Conservation (phyloP, 495 filamentous ascomycete species). For the Tuber magnatum region DNA sequence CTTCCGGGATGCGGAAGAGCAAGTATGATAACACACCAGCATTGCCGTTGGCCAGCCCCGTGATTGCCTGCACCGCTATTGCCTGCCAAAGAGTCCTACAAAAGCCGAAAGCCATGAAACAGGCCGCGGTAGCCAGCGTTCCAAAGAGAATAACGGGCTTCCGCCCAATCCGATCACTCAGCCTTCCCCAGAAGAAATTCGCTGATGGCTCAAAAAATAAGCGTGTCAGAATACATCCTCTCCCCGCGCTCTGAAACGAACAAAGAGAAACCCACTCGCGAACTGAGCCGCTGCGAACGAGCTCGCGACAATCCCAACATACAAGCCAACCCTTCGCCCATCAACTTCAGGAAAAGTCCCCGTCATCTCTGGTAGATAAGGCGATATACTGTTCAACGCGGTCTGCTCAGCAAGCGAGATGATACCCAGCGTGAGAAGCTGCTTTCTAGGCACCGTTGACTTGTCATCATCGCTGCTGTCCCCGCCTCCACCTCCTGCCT, state of each 20-base stretch:
- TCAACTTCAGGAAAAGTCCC: constrained; percentile 75
- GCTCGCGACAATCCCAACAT: constrained; percentile 82
- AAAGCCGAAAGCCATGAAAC: constrained; percentile 83
- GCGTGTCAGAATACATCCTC: background rate
- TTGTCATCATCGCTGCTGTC: constrained; percentile 33
- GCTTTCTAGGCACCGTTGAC: constrained; percentile 71
- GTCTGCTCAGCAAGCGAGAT: constrained; percentile 92
- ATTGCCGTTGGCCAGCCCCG: constrained; percentile 92
- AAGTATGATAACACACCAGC: constrained; percentile 47
- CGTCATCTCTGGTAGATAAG: constrained; percentile 90
- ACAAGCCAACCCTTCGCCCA: constrained; percentile 64
- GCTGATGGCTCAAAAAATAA: constrained; percentile 44
- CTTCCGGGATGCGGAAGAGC: background rate
- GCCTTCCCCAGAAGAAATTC: constrained; percentile 89
- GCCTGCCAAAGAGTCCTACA: constrained; percentile 75
- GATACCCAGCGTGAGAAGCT: constrained; percentile 76
- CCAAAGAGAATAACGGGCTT: constrained; percentile 89
- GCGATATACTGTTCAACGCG: constrained; percentile 91
- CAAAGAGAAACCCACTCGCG: constrained; percentile 38
- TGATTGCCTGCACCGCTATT: constrained; percentile 72
- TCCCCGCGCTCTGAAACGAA: background rate
- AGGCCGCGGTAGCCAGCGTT: constrained; percentile 68
- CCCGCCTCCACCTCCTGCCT: background rate
- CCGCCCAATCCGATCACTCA: constrained; percentile 81
- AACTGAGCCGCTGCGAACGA: constrained; percentile 89